These are phyloP conservation scores for Glycine latifolia DNA, from an alignment of 306 rosid genomes.

Conservation along the genomic window DNA sequence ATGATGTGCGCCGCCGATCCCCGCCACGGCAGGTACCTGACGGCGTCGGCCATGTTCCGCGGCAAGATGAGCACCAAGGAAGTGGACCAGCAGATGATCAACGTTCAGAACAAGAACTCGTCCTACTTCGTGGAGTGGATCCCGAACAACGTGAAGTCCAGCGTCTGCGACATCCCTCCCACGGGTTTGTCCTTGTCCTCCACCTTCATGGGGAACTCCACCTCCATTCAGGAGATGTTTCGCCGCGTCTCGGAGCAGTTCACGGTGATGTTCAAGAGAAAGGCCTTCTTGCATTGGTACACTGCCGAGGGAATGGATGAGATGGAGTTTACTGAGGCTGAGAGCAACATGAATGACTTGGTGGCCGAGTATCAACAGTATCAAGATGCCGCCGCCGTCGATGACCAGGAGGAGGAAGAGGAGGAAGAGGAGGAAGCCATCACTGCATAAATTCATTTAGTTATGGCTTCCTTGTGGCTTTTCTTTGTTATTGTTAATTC, in stretches of 20 bases:
- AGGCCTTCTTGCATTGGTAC: constrained; percentile 95
- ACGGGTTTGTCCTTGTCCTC: constrained; percentile 82
- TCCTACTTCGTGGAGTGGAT: constrained; percentile 91
- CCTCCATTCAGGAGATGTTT: constrained; percentile 91
- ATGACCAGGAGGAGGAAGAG: constrained; percentile 51
- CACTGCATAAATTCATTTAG: too few species aligned
- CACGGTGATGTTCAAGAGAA: constrained; percentile 86
- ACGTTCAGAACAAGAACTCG: constrained; percentile 90
- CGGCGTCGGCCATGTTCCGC: constrained; percentile 88
- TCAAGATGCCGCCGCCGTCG: constrained; percentile 72
- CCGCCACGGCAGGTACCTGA: constrained; percentile 81
- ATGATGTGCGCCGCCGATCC: constrained; percentile 92
- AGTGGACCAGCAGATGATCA: constrained; percentile 66
- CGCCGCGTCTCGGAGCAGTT: constrained; percentile 89
- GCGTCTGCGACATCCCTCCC: constrained; percentile 91
- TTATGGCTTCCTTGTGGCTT: too few species aligned
- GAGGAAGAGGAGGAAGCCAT: too few species aligned
- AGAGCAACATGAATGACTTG: constrained; percentile 92
- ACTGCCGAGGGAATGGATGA: constrained; percentile 95
- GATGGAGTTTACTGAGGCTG: constrained; percentile 65
- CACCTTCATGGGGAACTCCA: constrained; percentile 89
- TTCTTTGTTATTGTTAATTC: neutral
- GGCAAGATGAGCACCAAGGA: constrained; percentile 96
- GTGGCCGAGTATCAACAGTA: constrained; percentile 92
- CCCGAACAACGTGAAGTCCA: constrained; percentile 88